A percentile compares a stretch with the other conserved stretches of the same genome.
Evolutionary conservation across 805 yeast species (phyloP).

Genomic region (Teunomyces barrocoloradensis): DNA sequence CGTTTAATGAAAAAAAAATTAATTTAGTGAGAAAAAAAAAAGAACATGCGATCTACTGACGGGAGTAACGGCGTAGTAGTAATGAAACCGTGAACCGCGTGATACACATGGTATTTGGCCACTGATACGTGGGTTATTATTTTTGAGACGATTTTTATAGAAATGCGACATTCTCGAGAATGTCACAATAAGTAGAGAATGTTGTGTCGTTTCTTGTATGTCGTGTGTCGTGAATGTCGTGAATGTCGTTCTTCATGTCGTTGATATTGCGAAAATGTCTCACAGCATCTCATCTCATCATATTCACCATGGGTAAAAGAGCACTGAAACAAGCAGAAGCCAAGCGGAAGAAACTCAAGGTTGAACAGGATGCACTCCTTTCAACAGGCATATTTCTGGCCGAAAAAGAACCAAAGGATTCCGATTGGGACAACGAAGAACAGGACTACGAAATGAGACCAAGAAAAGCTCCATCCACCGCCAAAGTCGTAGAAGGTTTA

Average conservation of each 20-base stretch:
- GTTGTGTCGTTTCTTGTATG: neutral
- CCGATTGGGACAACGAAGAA: conserved; percentile 68
- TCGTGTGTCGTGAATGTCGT: neutral
- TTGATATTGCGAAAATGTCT: neutral
- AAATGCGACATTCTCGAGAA: neutral
- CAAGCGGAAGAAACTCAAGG: conserved; percentile 35
- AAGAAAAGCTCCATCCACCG: conserved; percentile 47
- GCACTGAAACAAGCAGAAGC: conserved; percentile 18
- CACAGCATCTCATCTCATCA: conserved; percentile 1
- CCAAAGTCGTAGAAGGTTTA: conserved; percentile 59
- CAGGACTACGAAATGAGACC: conserved; percentile 78
- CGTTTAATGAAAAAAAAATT: conserved; percentile 8
- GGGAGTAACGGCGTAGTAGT: neutral
- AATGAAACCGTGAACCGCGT: neutral
- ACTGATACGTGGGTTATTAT: too few relatives aligned
- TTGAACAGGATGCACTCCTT: conserved; percentile 42
- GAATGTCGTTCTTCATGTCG: neutral
- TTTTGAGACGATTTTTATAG: too few relatives aligned
- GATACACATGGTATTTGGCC: neutral
- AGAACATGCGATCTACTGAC: neutral
- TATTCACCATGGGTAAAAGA: conserved; percentile 31
- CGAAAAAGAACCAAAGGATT: conserved; percentile 12
- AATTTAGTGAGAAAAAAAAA: neutral
- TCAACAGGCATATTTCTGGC: conserved; percentile 32
- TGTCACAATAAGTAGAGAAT: neutral